Evolutionary conservation across 2,329 filamentous ascomycete genomes (phyloP), one percentile per base, ranked within the genome.

Genomic region (Alternaria sp.): DNA sequence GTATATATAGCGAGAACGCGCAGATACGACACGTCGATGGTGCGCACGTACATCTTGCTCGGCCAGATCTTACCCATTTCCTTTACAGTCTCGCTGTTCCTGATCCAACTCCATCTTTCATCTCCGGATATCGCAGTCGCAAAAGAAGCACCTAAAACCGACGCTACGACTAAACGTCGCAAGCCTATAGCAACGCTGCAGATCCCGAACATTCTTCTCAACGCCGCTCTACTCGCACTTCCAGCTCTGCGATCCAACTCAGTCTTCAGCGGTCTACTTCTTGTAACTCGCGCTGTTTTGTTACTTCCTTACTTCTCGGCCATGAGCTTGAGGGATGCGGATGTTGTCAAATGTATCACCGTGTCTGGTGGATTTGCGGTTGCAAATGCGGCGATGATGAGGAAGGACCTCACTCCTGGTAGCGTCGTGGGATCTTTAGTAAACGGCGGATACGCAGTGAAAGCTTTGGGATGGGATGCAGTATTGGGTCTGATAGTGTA

Each of bases 31-130:
- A 12, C 46, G 3, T 51, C 57, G 10, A 61, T 25, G 6, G 71
- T 72, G 60, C 46, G 69, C 4, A 68, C 69, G 1, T 79, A 70
- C 36, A 69, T 76, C n/a, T 11, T 74, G 6, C 67, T 79, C 6
- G 65, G 69, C 32, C 74, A 77, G 44, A 76, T 72, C 23, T 65
- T 79, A 3, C 76, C 76, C 0, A 72, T 75, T 2, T 69, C 69
- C 25, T 74, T 77, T 32, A 70, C 76, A 10, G 64, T 61, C 1
- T 63, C 66, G 6, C 64, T 79, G 1, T 77, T 77, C 54, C 54
- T 77, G 5, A 69, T 76, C 4, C 64, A 74, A 40, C 60, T 75
- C 1, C 74, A 76, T 44, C 68, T 77, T 17, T 63, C 66, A 3
- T 61, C 68, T 7, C 64, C 69, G 4, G 68, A 73, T 9, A 50